Base-by-base conservation (phyloP, 345 rosid species). In the Carallia pectinifolia region DNA sequence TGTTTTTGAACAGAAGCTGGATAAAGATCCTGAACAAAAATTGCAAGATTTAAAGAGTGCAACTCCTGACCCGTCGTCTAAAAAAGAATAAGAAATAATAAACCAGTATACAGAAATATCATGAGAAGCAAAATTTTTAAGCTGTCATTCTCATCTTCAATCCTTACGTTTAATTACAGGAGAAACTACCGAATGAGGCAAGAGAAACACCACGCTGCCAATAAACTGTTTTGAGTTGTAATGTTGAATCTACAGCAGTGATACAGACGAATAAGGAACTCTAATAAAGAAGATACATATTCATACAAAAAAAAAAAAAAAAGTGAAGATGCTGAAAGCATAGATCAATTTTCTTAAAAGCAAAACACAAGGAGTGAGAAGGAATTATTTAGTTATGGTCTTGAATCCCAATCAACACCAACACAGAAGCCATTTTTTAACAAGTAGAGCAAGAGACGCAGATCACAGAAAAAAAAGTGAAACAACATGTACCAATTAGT, bases 131-230 rank as follows among this genome's bases (percentile, higher is more conserved):
- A 50, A 17, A 18, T 29, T 33, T 37, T 65, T 55, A 61, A 44
- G 30, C 65, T 34, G 60, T 78, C 69, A 68, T 56, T 71, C 54
- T 67, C 65, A 53, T 69, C 37, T 64, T 44, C 50, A 12, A 16
- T 44, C 50, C 3, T 23, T 44, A 13, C 10, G 5, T 44, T 44
- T 44, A 15, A 12, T 3, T 44, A 44, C 3, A 44, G 23, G 23
- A 23, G 23, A 23, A 23, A 44, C 50, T 44, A 44, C 17, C 50
- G 0, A 13, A 23, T 12, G 17, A 44, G 17, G 50, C 50, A 44
- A 44, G 50, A 44, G 13, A 3, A 13, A 44, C 13, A 13, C 16
- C 16, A 44, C 50, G 12, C 16, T 3, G 16, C 50, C 50, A 44
- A 13, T 44, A 12, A 44, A 10, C 16, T 2, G 3, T 44, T 15